Base-by-base conservation (phyloP, 768 basidiomycete species). In the Leccinum longicurvipes region DNA sequence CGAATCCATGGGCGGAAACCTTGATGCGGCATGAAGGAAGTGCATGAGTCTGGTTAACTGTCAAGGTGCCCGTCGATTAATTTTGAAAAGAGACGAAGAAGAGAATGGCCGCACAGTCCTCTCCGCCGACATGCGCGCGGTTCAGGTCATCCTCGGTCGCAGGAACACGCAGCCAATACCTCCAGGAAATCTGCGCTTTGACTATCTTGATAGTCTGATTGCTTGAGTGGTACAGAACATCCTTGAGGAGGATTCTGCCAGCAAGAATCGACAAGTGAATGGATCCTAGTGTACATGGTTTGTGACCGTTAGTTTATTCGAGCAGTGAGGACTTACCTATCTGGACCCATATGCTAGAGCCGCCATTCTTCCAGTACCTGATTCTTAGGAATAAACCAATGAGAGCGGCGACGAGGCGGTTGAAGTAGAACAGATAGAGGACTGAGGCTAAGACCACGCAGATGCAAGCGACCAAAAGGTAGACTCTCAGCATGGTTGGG, bases 371-470 rank as follows among this genome's bases (percentile, higher is more conserved):
- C 95, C 96, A 97, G 58, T 85, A 84, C 55, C 81, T 72, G 7
- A 91, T 64, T 27, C 92, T 87, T 48, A 96, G 72, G 12, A 82
- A 61, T 52, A 84, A 76, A 14, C 85, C 82, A 56, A 93, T 73
- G 53, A 89, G 56, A 53, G 79, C 81, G 1, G 85, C 93, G 55
- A 96, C 70, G 50, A 96, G 75, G 39, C 93, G 83, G 73, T 93
- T 95, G 84, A 89, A 92, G 75, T 89, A 97, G 80, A 97, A 95
- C 60, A 91, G 79, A 73, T 91, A 91, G 58, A 91, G 74, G 54
- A 90, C 72, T 7, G 86, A 73, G 15, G 78, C 79, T 32, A 82
- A 48, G 59, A 78, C 70, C 25, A 79, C 81, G 64, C 79, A 80
- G 50, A 87, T 70, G 69, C 84, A 87, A 50, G 83, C 76, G 57